These are phyloP conservation scores for Ambrosia trifida DNA, from an alignment of 129 eudicot genomes.

Conservation along the genomic window DNA sequence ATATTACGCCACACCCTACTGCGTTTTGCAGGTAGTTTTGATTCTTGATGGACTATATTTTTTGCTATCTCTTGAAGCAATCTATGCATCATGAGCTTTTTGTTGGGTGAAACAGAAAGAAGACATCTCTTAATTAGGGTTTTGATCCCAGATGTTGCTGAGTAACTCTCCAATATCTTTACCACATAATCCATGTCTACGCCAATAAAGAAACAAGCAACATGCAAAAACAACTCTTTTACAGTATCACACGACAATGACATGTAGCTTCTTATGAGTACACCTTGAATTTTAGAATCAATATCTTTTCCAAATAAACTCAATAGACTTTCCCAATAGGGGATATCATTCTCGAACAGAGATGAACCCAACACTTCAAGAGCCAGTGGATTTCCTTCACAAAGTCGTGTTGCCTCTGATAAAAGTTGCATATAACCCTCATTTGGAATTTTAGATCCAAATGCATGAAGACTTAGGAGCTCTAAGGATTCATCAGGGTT, in stretches of 20 bases:
- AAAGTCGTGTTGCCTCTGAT: background rate
- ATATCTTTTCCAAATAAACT: constrained; percentile 15
- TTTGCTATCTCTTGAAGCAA: constrained; percentile 36
- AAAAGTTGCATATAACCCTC: background rate
- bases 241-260: constrained; percentile 16
- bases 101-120: constrained; percentile 17
- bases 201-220: constrained; percentile 46
- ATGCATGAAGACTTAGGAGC: constrained; percentile 39
- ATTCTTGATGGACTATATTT: constrained; percentile 32
- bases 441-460: constrained; percentile 8
- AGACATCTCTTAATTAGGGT: constrained; percentile 30
- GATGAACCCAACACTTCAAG: constrained; percentile 32
- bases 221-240: constrained; percentile 36
- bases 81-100: constrained; percentile 36
- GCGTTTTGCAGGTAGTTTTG: constrained; percentile 21
- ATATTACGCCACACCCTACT: constrained; percentile 32
- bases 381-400: constrained; percentile 37
- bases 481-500: constrained; percentile 13
- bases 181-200: constrained; percentile 17
- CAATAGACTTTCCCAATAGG: constrained; percentile 20
- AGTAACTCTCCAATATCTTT: constrained; percentile 25
- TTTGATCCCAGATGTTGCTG: constrained; percentile 30
- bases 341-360: background rate
- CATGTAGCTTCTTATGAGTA: constrained; percentile 13
- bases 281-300: background rate